Evolutionary conservation across 805 yeast genomes (phyloP), one percentile per base, ranked within the genome.

Genomic region (Tetrapisispora namnaoensis): DNA sequence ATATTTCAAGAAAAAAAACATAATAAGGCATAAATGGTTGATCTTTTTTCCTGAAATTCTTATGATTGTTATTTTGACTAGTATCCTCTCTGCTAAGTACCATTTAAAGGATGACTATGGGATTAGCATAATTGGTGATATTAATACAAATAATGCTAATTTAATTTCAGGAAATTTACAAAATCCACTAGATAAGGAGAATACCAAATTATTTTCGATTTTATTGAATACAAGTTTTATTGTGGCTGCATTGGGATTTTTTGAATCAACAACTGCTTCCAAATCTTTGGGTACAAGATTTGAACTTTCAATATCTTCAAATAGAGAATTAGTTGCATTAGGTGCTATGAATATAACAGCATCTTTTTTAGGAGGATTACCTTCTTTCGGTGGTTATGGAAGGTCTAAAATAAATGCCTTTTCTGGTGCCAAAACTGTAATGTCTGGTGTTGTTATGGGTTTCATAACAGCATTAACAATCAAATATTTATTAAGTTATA

Each of bases 381-480:
- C 99, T 0, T 79, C 95, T 0, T 90, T 90, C 72, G 99, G 98
- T 10, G 98, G 98, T 0, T 91, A 90, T 61, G 98, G 96, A 1
- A 76, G 98, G 58, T 84, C 95, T 17, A 89, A 86, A 59, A 82
- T 91, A 50, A 91, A 91, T 68, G 84, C 90, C 1, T 70, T 88
- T 46, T 80, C 89, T 14, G 96, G 96, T 5, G 98, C 95, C 0
- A 79, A 78, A 54, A 86, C 96, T 0, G 90, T 90, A 11, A 70
- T 83, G 61, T 77, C 93, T n/a, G 95, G 95, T 0, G 79, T 80
- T 4, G 76, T 86, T 11, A 83, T 90, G 83, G 91, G 95, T 0
- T n/a, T 78, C 2, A 71, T 82, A 5, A 83, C 96, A 0, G 65
- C 89, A 42, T 53, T 86, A 17, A 81, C 87, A 4, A 78, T 84